Evolutionary conservation across 768 basidiomycete genomes (phyloP).

Genomic region (Suillus lakei): DNA sequence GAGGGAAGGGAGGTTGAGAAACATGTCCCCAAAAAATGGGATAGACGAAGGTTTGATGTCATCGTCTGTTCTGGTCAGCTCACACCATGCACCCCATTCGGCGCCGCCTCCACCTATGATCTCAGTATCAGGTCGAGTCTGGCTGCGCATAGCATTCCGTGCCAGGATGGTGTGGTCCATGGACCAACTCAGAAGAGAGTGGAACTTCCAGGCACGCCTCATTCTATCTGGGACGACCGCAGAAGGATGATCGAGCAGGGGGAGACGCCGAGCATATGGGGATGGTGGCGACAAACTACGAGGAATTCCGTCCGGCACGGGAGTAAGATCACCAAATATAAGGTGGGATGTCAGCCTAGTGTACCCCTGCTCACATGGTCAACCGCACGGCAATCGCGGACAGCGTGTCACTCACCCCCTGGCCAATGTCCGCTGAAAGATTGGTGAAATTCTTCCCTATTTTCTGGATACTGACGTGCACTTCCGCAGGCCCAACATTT

Average conservation of each 20-base stretch:
- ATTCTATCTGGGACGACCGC: constrained; percentile 30
- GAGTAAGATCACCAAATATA: constrained; percentile 56
- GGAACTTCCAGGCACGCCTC: constrained; percentile 40
- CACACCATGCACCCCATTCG: constrained; percentile 61
- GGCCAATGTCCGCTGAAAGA: constrained; percentile 61
- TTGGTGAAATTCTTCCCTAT: constrained; percentile 59
- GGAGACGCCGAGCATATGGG: constrained; percentile 61
- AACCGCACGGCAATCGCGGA: neutral
- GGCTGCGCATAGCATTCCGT: constrained; percentile 43
- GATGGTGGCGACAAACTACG: constrained; percentile 53
- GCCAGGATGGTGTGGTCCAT: constrained; percentile 45
- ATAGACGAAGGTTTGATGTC: constrained; percentile 51
- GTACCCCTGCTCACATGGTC: constrained; percentile 39
- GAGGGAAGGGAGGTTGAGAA: constrained; percentile 48
- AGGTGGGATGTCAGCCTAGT: constrained; percentile 57
- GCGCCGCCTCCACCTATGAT: constrained; percentile 57
- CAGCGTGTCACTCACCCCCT: constrained; percentile 46
- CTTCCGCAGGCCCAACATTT: constrained; percentile 44
- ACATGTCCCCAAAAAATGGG: constrained; percentile 62
- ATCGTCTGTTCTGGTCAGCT: constrained; percentile 51
- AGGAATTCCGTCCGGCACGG: constrained; percentile 20
- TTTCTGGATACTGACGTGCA: constrained; percentile 53
- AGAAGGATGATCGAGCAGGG: constrained; percentile 59
- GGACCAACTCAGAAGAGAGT: constrained; percentile 39
- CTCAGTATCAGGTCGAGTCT: constrained; percentile 40